Evolutionary conservation across 2,329 filamentous ascomycete species (phyloP).

Genomic region (Fusarium albosuccineum): DNA sequence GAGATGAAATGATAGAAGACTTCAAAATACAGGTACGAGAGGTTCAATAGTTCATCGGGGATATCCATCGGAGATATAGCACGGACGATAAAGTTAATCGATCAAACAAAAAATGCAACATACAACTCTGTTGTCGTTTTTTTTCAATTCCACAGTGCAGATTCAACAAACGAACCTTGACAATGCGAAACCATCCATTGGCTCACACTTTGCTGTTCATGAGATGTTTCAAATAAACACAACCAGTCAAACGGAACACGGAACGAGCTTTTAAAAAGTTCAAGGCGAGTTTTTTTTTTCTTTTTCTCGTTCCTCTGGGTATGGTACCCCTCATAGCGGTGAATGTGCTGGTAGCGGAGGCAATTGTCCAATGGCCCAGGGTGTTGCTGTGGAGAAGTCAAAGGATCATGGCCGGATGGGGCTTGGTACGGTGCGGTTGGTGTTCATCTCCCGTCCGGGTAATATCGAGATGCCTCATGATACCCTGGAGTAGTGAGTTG

Average conservation of each 20-base stretch:
- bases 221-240: slow-evolving; percentile 11
- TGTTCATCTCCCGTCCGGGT: background rate
- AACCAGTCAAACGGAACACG: background rate
- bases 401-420: slow-evolving; percentile 32
- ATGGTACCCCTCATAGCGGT: slow-evolving; percentile 28
- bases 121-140: slow-evolving; percentile 27
- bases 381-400: slow-evolving; percentile 32
- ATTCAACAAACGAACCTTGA: slow-evolving; percentile 30
- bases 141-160: slow-evolving; percentile 6
- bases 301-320: too few species aligned
- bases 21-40: background rate
- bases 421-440: slow-evolving; percentile 27
- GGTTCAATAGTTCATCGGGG: too few species aligned
- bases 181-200: slow-evolving; percentile 25
- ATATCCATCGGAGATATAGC: too few species aligned
- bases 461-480: background rate
- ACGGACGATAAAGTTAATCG: too few species aligned
- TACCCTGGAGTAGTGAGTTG: background rate
- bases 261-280: background rate
- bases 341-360: slow-evolving; percentile 23
- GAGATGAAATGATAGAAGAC: background rate
- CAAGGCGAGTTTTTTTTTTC: background rate
- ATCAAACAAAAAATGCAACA: slow-evolving; percentile 16
- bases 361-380: slow-evolving; percentile 29
- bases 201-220: slow-evolving; percentile 1